Evolutionary conservation across 2,329 filamentous ascomycete species (phyloP).

Genomic region (Ascochyta lentis): DNA sequence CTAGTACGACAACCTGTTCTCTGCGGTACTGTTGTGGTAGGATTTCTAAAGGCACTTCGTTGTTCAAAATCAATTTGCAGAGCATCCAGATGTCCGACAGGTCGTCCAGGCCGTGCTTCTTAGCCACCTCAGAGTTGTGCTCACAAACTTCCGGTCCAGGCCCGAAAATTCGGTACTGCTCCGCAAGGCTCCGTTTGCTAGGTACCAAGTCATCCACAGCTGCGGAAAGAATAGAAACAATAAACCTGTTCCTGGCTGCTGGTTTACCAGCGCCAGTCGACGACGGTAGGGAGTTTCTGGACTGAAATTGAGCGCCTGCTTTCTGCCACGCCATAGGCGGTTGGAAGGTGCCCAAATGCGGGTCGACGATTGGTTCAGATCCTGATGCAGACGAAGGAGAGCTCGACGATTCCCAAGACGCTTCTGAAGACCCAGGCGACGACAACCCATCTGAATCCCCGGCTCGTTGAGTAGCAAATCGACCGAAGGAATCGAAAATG

Average conservation of each 20-base stretch:
- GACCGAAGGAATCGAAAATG: constrained; percentile 69
- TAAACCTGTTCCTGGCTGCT: constrained; percentile 64
- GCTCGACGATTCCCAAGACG: constrained; percentile 48
- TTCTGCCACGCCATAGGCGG: constrained; percentile 61
- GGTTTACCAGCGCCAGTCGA: constrained; percentile 36
- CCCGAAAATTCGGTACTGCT: constrained; percentile 83
- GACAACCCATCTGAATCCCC: constrained; percentile 34
- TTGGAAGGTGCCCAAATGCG: constrained; percentile 53
- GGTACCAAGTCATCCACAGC: constrained; percentile 72
- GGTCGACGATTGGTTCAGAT: constrained; percentile 50
- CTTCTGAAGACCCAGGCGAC: constrained; percentile 36
- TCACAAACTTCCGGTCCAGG: constrained; percentile 80
- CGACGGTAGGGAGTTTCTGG: constrained; percentile 52
- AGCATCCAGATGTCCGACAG: constrained; percentile 85
- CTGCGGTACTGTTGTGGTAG: constrained; percentile 61
- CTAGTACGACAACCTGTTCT: constrained; percentile 72
- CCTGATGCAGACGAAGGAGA: constrained; percentile 48
- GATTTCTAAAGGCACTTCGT: constrained; percentile 75
- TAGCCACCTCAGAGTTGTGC: constrained; percentile 81
- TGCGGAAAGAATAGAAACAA: constrained; percentile 73
- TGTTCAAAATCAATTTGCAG: constrained; percentile 76
- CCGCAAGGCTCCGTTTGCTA: constrained; percentile 76
- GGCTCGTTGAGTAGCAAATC: constrained; percentile 40
- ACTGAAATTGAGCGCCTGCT: constrained; percentile 62
- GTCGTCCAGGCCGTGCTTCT: constrained; percentile 72